Evolutionary conservation across 441 rosid species (phyloP).

Genomic region (Dalechampia spathulata): DNA sequence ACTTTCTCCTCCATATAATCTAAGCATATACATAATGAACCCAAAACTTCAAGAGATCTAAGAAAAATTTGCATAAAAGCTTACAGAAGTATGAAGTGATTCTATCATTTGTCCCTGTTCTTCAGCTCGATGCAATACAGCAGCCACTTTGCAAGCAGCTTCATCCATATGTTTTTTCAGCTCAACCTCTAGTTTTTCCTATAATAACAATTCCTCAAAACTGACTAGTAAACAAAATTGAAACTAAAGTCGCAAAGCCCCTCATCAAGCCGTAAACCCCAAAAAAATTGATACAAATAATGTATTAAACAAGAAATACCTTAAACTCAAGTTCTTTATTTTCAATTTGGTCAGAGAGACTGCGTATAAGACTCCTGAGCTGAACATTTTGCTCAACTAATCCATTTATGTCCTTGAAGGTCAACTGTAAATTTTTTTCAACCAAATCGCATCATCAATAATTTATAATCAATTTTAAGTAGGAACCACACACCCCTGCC

Average conservation of each 20-base stretch:
- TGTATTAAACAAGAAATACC: constrained; percentile 33
- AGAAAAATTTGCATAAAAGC: constrained; percentile 12
- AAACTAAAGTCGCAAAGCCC: neutral
- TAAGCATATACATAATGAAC: neutral
- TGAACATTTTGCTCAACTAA: constrained; percentile 96
- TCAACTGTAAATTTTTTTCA: constrained; percentile 49
- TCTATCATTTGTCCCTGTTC: constrained; percentile 93
- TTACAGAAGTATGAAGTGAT: constrained; percentile 88
- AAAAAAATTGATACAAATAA: neutral
- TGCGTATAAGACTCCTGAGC: constrained; percentile 83
- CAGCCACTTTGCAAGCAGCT: constrained; percentile 81
- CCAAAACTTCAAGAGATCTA: constrained; percentile 1
- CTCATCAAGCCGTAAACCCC: neutral
- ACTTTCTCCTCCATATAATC: neutral
- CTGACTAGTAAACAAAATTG: neutral
- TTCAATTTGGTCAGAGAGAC: constrained; percentile 77
- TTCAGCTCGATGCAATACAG: constrained; percentile 83
- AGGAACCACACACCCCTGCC: neutral
- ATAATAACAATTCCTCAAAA: constrained; percentile 19
- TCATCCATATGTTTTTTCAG: constrained; percentile 70
- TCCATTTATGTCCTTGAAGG: constrained; percentile 91
- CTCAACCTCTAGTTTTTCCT: constrained; percentile 70
- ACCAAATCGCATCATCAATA: constrained; percentile 16
- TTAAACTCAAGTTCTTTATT: constrained; percentile 67
- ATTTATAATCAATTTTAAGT: neutral